Evolutionary conservation across 2,329 filamentous ascomycete genomes (phyloP).

Genomic region (Pseudocercospora pini-densiflorae): DNA sequence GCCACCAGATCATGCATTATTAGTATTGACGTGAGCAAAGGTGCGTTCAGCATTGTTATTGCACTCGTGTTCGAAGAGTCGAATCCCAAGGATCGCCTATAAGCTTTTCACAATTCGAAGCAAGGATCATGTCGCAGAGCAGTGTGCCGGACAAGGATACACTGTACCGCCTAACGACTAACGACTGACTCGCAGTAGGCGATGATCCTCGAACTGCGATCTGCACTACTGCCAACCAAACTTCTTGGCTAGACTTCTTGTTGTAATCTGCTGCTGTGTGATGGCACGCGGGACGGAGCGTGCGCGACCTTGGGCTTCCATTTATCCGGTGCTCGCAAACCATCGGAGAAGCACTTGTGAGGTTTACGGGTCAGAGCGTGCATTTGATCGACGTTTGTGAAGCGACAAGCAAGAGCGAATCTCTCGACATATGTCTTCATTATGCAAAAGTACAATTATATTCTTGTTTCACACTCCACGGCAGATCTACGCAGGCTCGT

Average conservation of each 20-base stretch:
- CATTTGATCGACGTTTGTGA: too few relatives aligned
- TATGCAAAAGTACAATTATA: too few relatives aligned
- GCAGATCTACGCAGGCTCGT: too few relatives aligned
- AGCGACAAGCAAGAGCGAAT: too few relatives aligned
- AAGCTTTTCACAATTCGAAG: neutral
- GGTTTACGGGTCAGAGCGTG: too few relatives aligned
- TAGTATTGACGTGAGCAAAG: too few relatives aligned
- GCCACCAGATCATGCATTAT: too few relatives aligned
- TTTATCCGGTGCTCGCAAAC: too few relatives aligned
- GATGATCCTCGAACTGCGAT: neutral
- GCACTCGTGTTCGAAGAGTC: neutral
- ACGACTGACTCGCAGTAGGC: neutral
- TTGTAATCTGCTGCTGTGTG: neutral
- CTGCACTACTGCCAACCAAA: neutral
- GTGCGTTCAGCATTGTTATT: neutral
- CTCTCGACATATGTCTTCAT: too few relatives aligned
- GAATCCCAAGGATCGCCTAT: neutral
- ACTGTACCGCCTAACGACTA: neutral
- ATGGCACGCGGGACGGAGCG: neutral
- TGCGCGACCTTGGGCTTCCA: too few relatives aligned
- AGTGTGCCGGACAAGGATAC: neutral
- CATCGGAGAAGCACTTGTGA: too few relatives aligned
- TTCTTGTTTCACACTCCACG: too few relatives aligned
- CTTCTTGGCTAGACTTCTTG: neutral
- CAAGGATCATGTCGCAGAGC: neutral